Evolutionary conservation across 2,329 filamentous ascomycete genomes (phyloP).

Genomic region (Stachybotrys chartarum): DNA sequence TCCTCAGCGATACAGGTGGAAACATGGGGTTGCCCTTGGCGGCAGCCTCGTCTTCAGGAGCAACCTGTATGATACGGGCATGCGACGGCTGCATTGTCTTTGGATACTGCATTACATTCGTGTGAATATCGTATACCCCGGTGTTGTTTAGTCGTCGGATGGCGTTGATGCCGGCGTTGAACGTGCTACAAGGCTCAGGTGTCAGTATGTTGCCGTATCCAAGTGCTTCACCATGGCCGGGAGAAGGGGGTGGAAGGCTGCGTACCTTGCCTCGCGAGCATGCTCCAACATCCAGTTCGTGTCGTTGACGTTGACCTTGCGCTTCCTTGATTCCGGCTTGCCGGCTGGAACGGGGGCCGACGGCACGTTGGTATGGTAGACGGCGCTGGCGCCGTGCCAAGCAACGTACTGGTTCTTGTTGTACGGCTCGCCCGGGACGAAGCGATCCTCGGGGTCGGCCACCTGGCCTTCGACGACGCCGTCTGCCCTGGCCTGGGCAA

Average conservation of each 20-base stretch:
- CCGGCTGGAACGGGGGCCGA: slow-evolving; percentile 68
- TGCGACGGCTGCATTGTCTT: slow-evolving; percentile 84
- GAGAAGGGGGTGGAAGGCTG: neutral
- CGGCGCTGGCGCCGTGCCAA: slow-evolving; percentile 93
- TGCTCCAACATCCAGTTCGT: slow-evolving; percentile 97
- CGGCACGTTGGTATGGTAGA: slow-evolving; percentile 80
- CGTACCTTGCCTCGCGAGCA: slow-evolving; percentile 78
- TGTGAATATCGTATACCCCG: slow-evolving; percentile 90
- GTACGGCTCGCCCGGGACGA: slow-evolving; percentile 76
- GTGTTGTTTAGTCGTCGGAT: slow-evolving; percentile 61
- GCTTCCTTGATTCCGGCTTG: slow-evolving; percentile 76
- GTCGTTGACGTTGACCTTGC: slow-evolving; percentile 81
- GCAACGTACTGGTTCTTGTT: slow-evolving; percentile 99
- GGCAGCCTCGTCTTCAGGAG: slow-evolving; percentile 29
- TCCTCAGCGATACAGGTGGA: slow-evolving; percentile 37
- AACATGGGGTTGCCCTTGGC: slow-evolving; percentile 29
- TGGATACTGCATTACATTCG: slow-evolving; percentile 85
- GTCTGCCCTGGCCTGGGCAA: slow-evolving; percentile 63
- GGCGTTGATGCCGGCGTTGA: slow-evolving; percentile 68
- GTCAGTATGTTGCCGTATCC: neutral
- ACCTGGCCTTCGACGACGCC: slow-evolving; percentile 83
- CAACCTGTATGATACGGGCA: slow-evolving; percentile 70
- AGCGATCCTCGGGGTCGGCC: slow-evolving; percentile 80
- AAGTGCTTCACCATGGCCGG: too few species aligned
- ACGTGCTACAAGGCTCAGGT: slow-evolving; percentile 50